Evolutionary conservation across 306 rosid genomes (phyloP), one percentile per base, ranked within the genome.

Genomic region (Cucurbita pepo): DNA sequence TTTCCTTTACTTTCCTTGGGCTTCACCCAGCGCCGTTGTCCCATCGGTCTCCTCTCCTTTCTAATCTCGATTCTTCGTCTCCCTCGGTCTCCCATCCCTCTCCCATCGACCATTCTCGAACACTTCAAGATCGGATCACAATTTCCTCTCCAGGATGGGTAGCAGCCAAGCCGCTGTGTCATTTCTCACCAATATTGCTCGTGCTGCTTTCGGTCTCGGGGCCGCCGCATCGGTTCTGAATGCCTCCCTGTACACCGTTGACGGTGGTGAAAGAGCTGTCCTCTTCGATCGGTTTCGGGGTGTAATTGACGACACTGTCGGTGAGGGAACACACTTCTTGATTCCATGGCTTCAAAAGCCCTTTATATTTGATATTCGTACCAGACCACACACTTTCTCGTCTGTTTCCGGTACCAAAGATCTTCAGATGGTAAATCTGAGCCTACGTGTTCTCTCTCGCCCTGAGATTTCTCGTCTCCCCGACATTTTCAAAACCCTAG

Each of bases 341-440:
- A 51, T 90, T 76, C 98, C 98, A 8, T 90, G 98, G 98, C 96
- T 93, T 30, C 98, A 93, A 73, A 93, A 93, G 77, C 97, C 97
- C 18, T 93, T 83, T 86, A 79, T 93, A 75, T 93, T 93, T 75
- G 98, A 93, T 65, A 91, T 91, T 63, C 89, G 97, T 6, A 91
- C 97, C 10, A 79, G 91, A 2, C 94, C 97, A 25, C 96, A 91
- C 81, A 89, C 91, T 14, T 91, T 91, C 87, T 87, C 96, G 34
- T 91, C 97, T 16, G 15, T 89, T 52, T 91, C 97, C 8, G 97
- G 97, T 21, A 91, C 97, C 6, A 91, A 91, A 56, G 97, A 91
- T n/a, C 91, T 91, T 14, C 97, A 89, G 76, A 91, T 91, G 97
- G 97, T 91, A 0, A 86, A 89, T 45, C 96, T 93, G 45, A 86